Base-by-base conservation (phyloP, 345 rosid genomes). In the Sapria himalayana region DNA sequence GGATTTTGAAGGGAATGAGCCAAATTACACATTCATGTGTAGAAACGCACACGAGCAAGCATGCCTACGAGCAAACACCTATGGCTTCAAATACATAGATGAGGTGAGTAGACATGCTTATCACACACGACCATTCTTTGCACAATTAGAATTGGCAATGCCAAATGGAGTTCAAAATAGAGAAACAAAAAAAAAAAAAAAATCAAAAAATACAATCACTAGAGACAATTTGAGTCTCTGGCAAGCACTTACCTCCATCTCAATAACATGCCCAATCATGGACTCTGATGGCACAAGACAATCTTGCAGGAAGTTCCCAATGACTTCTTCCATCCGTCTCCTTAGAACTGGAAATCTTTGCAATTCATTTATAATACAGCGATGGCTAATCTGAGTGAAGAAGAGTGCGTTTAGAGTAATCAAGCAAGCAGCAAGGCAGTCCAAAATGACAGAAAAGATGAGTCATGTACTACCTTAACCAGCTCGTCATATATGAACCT, bases 401-500 rank as follows among this genome's bases (percentile, higher is more conserved):
- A 43, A 43, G 10, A 24, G 43, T 27, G 29, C 15, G 31, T 15
- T 45, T 46, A n/a, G 18, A 10, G 46, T 21, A 37, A 32, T 29
- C 12, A 31, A 17, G 35, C 5, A 22, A 9, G 22, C 13, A 39
- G 33, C 23, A n/a, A n/a, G 17, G 10, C 1, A 22, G 32, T 23
- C 5, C 22, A 38, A 6, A 37, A 25, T 29, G 19, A 39, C 19
- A 33, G 16, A 6, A 37, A 6, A 20, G 10, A n/a, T n/a, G 27
- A 33, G 15, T 17, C 16, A 47, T 35, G 0, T 19, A 42, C 19
- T 47, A 86, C 97, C 91, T 82, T 86, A 4, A 76, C 59, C 56
- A 86, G 63, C 58, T 86, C 94, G 60, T 86, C 89, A 57, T 73
- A 78, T 60, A 86, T 81, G 61, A 86, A 86, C 68, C 97, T 73